These are phyloP conservation scores for Plantago elongata DNA, from an alignment of 257 asterid species.

Conservation along the genomic window DNA sequence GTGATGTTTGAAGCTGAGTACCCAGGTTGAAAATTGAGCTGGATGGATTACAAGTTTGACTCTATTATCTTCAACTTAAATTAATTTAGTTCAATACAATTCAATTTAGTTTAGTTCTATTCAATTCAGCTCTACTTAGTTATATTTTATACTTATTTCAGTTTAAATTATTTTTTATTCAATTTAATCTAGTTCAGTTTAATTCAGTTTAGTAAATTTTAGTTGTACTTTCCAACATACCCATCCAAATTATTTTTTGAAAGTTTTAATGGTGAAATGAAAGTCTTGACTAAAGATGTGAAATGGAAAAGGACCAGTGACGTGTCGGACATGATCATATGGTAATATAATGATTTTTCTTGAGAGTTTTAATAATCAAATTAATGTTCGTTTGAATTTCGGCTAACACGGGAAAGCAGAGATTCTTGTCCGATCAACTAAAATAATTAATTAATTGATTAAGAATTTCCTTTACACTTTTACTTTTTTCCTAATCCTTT, in stretches of 20 bases:
- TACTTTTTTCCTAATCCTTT: background rate
- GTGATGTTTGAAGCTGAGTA: too few relatives aligned
- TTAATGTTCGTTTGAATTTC: conserved; percentile 20
- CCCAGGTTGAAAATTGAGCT: too few relatives aligned
- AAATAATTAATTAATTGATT: background rate
- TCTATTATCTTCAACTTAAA: too few relatives aligned
- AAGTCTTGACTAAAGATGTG: conserved; percentile 16
- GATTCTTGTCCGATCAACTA: conserved; percentile 24
- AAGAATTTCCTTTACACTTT: background rate
- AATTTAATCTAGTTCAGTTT: too few relatives aligned
- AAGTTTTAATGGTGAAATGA: conserved; percentile 14
- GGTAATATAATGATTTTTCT: conserved; percentile 12
- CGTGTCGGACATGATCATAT: background rate
- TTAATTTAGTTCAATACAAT: too few relatives aligned
- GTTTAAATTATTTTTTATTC: too few relatives aligned
- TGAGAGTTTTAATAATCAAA: conserved; percentile 16
- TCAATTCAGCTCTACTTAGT: too few relatives aligned
- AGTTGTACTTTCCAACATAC: too few relatives aligned
- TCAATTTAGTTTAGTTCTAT: too few relatives aligned
- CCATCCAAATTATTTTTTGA: conserved; percentile 7
- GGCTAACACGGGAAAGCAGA: conserved; percentile 24
- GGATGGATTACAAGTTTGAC: background rate
- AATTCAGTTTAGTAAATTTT: too few relatives aligned
- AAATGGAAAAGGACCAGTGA: conserved; percentile 15
- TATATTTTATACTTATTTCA: too few relatives aligned